A percentile compares a stretch with the other conserved stretches of the same genome.
Evolutionary conservation across 2,329 filamentous ascomycete species (phyloP).

Genomic region (Cladosporium sp.): DNA sequence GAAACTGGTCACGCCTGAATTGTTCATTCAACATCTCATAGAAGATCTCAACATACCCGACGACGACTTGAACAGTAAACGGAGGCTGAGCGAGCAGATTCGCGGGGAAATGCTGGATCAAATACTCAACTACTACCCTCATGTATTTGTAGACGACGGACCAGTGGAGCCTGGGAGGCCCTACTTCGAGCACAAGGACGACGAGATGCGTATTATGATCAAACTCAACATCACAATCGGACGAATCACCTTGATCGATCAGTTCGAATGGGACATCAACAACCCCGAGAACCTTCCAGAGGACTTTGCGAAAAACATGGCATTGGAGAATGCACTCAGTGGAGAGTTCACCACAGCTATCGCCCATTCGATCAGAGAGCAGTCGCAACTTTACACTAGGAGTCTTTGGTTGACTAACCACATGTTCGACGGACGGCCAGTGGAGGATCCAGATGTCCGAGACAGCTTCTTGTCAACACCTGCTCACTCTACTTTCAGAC

Average conservation of each 20-base stretch:
- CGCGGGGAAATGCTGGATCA: slow-evolving; percentile 85
- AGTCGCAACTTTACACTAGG: slow-evolving; percentile 89
- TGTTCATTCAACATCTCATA: slow-evolving; percentile 85
- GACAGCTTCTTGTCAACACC: slow-evolving; percentile 84
- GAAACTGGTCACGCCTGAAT: slow-evolving; percentile 72
- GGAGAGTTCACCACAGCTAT: slow-evolving; percentile 98
- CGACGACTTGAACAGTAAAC: slow-evolving; percentile 56
- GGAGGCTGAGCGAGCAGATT: slow-evolving; percentile 53
- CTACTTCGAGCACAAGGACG: slow-evolving; percentile 94
- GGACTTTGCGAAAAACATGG: slow-evolving; percentile 88
- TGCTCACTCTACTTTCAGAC: slow-evolving; percentile 78
- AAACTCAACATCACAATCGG: slow-evolving; percentile 98
- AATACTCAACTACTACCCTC: slow-evolving; percentile 88
- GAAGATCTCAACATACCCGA: slow-evolving; percentile 80
- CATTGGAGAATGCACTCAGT: slow-evolving; percentile 82
- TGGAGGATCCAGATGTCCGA: slow-evolving; percentile 88
- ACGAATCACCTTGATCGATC: slow-evolving; percentile 87
- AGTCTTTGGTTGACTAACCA: slow-evolving; percentile 92
- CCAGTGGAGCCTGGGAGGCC: slow-evolving; percentile 85
- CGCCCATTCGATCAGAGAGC: slow-evolving; percentile 95
- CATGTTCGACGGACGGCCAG: slow-evolving; percentile 87
- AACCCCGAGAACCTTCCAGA: slow-evolving; percentile 91
- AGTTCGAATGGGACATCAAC: slow-evolving; percentile 99
- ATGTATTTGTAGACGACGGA: slow-evolving; percentile 86
- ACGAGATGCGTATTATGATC: slow-evolving; percentile 95